Conservation (phyloP, 1,284 basidiomycete genomes). For the Ceratobasidium sp. region DNA sequence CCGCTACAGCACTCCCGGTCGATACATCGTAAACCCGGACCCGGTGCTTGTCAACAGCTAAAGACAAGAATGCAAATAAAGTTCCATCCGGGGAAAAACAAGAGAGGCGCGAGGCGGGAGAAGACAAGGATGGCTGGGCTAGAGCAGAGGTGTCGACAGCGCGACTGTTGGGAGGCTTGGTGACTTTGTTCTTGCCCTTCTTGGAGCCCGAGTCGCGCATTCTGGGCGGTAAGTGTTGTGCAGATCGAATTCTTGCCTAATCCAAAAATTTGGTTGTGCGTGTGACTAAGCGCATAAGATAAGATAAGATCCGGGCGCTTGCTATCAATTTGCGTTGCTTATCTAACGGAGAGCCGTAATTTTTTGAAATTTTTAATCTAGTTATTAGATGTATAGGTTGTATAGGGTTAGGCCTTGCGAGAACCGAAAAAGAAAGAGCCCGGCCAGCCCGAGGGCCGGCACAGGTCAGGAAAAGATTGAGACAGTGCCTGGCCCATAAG, state of each 20-base stretch:
- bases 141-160: constrained; percentile 64
- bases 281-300: neutral
- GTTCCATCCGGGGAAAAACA: constrained; percentile 67
- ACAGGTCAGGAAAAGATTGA: constrained; percentile 39
- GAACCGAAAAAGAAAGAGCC: constrained; percentile 20
- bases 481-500: constrained; percentile 38
- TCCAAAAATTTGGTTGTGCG: constrained; percentile 39
- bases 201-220: constrained; percentile 42
- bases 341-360: too few species aligned
- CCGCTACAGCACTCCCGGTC: constrained; percentile 62
- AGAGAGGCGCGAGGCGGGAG: constrained; percentile 59
- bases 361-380: too few species aligned
- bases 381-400: too few species aligned
- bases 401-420: constrained; percentile 25
- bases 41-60: constrained; percentile 76
- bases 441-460: constrained; percentile 40
- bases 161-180: constrained; percentile 54
- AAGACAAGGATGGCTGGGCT: constrained; percentile 65
- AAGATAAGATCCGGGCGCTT: constrained; percentile 7
- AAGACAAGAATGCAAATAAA: constrained; percentile 69
- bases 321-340: too few species aligned
- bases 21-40: constrained; percentile 69
- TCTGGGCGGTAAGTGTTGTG: constrained; percentile 29
- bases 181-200: constrained; percentile 47
- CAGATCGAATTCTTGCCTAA: constrained; percentile 40